phyloP scores from a whole-genome alignment of 345 rosid species.

The Lumnitzera racemosa region DNA sequence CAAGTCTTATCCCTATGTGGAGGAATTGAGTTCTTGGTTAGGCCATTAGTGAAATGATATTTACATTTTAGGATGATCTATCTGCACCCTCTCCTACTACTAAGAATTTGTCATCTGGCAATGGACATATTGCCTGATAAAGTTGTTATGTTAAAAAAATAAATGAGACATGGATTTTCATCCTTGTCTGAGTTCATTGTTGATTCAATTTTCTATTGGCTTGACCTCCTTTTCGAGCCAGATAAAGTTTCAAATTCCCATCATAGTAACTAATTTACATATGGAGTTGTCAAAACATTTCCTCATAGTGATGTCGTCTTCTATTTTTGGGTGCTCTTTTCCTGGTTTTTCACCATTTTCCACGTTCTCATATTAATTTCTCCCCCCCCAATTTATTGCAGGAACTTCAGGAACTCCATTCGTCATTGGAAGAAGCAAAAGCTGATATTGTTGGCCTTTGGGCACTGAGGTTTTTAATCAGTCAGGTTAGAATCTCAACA shows the following conservation, averaged over 20 bases:
- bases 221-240: too few relatives aligned
- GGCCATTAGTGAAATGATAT: too few relatives aligned
- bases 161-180: too few relatives aligned
- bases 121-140: too few relatives aligned
- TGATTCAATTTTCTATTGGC: too few relatives aligned
- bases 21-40: too few relatives aligned
- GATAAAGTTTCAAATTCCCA: too few relatives aligned
- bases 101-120: neutral
- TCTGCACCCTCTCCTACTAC: neutral
- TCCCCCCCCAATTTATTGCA: slow-evolving; percentile 16
- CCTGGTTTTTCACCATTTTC: neutral
- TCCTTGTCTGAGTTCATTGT: too few relatives aligned
- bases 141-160: neutral
- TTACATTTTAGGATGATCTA: neutral
- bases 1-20: too few relatives aligned
- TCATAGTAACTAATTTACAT: too few relatives aligned
- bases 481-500: slow-evolving; percentile 31
- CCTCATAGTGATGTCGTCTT: too few relatives aligned
- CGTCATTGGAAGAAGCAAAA: slow-evolving; percentile 91
- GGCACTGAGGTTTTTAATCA: slow-evolving; percentile 78
- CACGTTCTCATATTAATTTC: slow-evolving; percentile 1
- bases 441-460: slow-evolving; percentile 98
- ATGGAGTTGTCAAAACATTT: too few relatives aligned
- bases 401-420: slow-evolving; percentile 93
- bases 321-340: neutral